phyloP scores from a whole-genome alignment of 768 basidiomycete genomes.

The Suillus discolor region DNA sequence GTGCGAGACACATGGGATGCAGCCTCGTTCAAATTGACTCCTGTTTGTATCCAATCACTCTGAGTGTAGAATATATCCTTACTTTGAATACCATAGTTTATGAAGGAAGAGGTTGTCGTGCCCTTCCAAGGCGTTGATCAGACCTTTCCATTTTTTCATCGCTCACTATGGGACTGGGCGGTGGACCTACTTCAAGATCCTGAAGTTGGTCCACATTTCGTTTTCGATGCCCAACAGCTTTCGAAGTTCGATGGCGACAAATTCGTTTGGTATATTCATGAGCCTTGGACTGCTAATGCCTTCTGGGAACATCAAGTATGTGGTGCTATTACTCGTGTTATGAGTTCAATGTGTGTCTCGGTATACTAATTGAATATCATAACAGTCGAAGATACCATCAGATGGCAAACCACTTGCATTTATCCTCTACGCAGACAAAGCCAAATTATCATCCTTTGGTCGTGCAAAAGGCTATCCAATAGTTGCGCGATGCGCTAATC shows the following conservation, averaged over 20 bases:
- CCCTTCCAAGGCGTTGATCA: background rate
- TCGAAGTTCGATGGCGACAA: too few species aligned
- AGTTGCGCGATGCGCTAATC: constrained; percentile 17
- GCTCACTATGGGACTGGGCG: constrained; percentile 12
- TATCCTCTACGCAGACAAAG: constrained; percentile 37
- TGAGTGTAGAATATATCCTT: too few species aligned
- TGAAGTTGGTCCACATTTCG: constrained; percentile 7
- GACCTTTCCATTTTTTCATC: background rate
- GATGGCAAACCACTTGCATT: constrained; percentile 22
- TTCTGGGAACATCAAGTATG: background rate
- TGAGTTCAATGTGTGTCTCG: too few species aligned
- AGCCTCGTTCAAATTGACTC: too few species aligned
- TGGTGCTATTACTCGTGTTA: too few species aligned
- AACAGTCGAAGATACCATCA: background rate
- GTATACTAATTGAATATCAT: too few species aligned
- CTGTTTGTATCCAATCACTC: too few species aligned
- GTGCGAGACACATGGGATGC: too few species aligned
- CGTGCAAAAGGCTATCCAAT: constrained; percentile 20
- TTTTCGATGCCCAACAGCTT: too few species aligned
- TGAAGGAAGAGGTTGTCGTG: background rate
- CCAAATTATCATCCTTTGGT: constrained; percentile 20
- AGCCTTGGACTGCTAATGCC: background rate
- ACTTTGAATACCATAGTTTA: too few species aligned
- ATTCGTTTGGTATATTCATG: too few species aligned
- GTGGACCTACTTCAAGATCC: constrained; percentile 10